A percentile compares a stretch with the other conserved stretches of the same genome.
phyloP scores from a whole-genome alignment of 83 land plant genomes.

The Thuja plicata region DNA sequence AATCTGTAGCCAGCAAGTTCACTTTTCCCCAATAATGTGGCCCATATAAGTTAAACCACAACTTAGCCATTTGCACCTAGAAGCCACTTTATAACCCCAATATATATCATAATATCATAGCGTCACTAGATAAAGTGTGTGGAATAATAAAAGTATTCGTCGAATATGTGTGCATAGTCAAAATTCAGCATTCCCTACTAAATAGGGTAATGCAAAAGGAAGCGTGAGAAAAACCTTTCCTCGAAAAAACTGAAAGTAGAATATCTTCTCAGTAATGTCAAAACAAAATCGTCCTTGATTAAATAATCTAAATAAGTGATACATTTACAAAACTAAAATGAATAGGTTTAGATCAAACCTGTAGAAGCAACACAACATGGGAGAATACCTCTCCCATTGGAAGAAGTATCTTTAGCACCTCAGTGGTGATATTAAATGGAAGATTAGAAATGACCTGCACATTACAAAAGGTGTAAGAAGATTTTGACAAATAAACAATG shows the following conservation, averaged over 20 bases:
- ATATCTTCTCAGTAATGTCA: background rate
- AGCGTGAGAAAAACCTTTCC: background rate
- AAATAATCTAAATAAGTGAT: background rate
- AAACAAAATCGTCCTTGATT: background rate
- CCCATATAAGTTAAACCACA: background rate
- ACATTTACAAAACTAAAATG: background rate
- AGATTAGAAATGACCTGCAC: conserved; percentile 89
- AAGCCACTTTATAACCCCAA: background rate
- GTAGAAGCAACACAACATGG: conserved; percentile 82
- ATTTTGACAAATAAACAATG: background rate
- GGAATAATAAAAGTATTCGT: too few relatives aligned
- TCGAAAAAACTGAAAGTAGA: background rate
- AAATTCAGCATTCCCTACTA: too few relatives aligned
- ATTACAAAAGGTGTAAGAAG: background rate
- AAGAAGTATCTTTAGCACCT: conserved; percentile 83
- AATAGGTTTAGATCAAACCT: conserved; percentile 42
- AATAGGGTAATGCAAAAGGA: background rate
- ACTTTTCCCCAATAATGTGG: background rate
- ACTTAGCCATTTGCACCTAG: background rate
- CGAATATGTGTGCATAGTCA: too few relatives aligned
- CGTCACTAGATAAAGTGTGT: too few relatives aligned
- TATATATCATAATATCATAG: too few relatives aligned
- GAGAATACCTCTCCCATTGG: conserved; percentile 96
- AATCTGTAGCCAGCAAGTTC: background rate
- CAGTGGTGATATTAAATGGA: conserved; percentile 94